Conservation (phyloP, 768 basidiomycete genomes). For the Paxillus involutus region DNA sequence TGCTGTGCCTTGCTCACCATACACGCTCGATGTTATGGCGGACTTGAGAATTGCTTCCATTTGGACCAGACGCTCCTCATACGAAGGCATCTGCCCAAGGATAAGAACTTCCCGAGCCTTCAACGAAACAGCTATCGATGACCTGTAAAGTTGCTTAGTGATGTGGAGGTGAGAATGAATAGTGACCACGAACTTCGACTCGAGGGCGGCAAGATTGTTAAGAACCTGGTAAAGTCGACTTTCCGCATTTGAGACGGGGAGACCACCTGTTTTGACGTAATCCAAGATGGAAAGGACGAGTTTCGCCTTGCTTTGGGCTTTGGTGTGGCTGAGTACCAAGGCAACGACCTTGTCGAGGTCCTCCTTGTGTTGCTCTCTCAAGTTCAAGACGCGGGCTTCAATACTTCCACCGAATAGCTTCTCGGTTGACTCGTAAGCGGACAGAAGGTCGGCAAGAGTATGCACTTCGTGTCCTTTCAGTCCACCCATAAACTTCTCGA, state of each 20-base stretch:
- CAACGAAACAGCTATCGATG: slow-evolving; percentile 87
- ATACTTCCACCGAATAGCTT: slow-evolving; percentile 92
- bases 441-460: slow-evolving; percentile 74
- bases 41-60: slow-evolving; percentile 93
- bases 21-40: slow-evolving; percentile 83
- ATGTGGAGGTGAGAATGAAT: not conserved
- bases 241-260: slow-evolving; percentile 76
- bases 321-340: slow-evolving; percentile 93
- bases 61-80: slow-evolving; percentile 89
- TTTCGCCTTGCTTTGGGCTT: slow-evolving; percentile 89
- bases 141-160: slow-evolving; percentile 43
- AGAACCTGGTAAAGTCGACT: slow-evolving; percentile 73
- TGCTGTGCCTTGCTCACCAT: slow-evolving; percentile 76
- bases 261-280: slow-evolving; percentile 78
- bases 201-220: slow-evolving; percentile 79
- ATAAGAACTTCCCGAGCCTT: slow-evolving; percentile 98
- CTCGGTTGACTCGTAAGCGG: slow-evolving; percentile 82
- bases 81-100: slow-evolving; percentile 93
- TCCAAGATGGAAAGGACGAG: slow-evolving; percentile 85
- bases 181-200: slow-evolving; percentile 67
- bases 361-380: slow-evolving; percentile 92
- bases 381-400: slow-evolving; percentile 84
- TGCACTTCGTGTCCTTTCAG: slow-evolving; percentile 84
- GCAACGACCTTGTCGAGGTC: slow-evolving; percentile 84
- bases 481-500: slow-evolving; percentile 80